Evolutionary conservation across 371 early-diverging fungal species (phyloP).

Genomic region (Mucor saturninus): DNA sequence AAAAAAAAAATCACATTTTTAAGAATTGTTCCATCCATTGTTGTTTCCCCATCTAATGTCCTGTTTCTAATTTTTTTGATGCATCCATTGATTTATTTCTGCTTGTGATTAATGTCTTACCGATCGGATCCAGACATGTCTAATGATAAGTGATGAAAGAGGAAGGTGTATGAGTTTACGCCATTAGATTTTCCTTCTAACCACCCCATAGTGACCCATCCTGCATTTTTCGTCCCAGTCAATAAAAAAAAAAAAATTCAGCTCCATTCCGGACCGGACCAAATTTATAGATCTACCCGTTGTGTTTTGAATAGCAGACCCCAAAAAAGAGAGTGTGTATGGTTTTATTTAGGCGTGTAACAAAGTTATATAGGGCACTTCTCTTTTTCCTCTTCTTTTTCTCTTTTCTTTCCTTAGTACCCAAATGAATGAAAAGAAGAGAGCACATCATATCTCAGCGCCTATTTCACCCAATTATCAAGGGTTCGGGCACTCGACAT

Average conservation of each 20-base stretch:
- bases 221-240: no score
- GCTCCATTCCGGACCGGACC: conserved; percentile 2
- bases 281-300: background rate
- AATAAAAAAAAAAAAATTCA: background rate
- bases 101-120: conserved; percentile 13
- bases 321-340: background rate
- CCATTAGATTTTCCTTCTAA: conserved; percentile 11
- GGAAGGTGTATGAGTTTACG: conserved; percentile 20
- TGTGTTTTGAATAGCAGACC: background rate
- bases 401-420: background rate
- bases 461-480: conserved; percentile 23
- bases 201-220: background rate
- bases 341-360: background rate
- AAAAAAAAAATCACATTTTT: background rate
- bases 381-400: background rate
- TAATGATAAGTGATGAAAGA: conserved; percentile 31
- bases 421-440: conserved; percentile 11
- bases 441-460: conserved; percentile 28
- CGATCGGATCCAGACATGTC: conserved; percentile 37
- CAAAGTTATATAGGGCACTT: background rate
- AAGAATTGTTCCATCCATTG: no score
- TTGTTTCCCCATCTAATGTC: background rate
- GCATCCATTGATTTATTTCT: conserved; percentile 9
- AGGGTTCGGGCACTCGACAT: conserved; percentile 14
- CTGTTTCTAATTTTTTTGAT: background rate